Base-by-base conservation (phyloP, 345 rosid genomes). In the Eutrema yunnanense region DNA sequence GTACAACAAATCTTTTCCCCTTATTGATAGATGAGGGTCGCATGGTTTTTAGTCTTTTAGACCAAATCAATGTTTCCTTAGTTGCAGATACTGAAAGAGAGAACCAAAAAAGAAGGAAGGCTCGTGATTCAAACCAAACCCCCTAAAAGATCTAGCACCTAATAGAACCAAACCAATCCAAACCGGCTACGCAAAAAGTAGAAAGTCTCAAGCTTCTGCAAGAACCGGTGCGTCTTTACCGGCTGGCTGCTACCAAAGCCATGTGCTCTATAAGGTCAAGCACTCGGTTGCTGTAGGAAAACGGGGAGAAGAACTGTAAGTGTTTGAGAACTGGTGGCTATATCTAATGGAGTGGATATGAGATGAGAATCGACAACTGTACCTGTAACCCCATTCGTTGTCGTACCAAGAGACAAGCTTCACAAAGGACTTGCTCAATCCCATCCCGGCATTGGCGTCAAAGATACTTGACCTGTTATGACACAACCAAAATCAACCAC, bases 321-420 rank as follows among this genome's bases (percentile, higher is more conserved):
- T 46, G 74, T 62, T 40, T 59, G 19, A 19, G 9, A 13, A 14
- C 19, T 13, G 6, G 34, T 30, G 36, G 50, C 27, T 16, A 11
- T 29, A 54, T 34, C 22, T 10, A 7, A 55, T 56, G 16, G 65
- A 27, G 33, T 44, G 42, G 65, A 61, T 58, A 38, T 64, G 16
- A 47, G 26, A 47, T 33, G 46, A 36, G 44, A 44, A 58, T 48
- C 12, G 34, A 38, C 43, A 26, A 62, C 7, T 32, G 7, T 87
- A 95, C 99, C 98, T 96, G 89, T 96, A 96, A 64, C 99, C 99
- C 99, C 99, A 96, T 71, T 96, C 99, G 3, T 96, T 96, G 79
- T 92, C 99, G 11, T 96, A 96, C 99, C 99, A 96, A 2, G 97
- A 73, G 55, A 96, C 90, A 38, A 96, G 82, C 85, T 96, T 96